Base-by-base conservation (phyloP, 1,284 basidiomycete species). In the Ceratobasidium sp. region DNA sequence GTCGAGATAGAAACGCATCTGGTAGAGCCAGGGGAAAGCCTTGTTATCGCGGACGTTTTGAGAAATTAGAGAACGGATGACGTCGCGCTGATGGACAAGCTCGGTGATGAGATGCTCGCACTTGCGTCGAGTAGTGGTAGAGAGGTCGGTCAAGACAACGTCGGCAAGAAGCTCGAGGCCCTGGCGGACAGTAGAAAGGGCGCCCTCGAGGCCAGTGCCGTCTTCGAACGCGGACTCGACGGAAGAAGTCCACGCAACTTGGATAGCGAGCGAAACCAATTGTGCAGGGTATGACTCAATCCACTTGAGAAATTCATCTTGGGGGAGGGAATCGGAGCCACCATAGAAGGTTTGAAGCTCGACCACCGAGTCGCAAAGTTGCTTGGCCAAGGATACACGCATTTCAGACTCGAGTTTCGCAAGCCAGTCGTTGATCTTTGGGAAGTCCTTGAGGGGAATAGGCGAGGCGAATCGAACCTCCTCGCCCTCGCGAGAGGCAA, bases 101-200 rank as follows among this genome's bases (percentile, higher is more conserved):
- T 99, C 98, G 1, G 97, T 99, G 83, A 99, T 98, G 77, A 99
- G 89, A 79, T 98, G 96, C 79, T 99, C 98, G 85, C 96, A 97
- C 82, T 99, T 98, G 77, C 94, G 91, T 75, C 98, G 91, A 58
- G 95, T 95, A 58, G 97, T 91, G 8, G 94, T 88, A 49, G 85
- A 87, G 44, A 99, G 88, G 77, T 98, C 97, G 67, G 92, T 91
- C 54, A 99, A 85, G 30, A 99, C 97, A 46, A 98, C 93, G 78
- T 98, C 96, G 2, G 98, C 97, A 21, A 99, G 90, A 54, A 98
- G 86, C 79, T 98, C 96, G 50, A 99, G 87, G 23, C 94, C 93
- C 79, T 93, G 89, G 50, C 88, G 85, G 35, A 98, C 88, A 16
- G 92, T 91, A 54, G 90, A 87, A 32, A 98, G 87, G 0, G 95